Conservation (phyloP, 106 monocot species). For the Amphibolis antarctica region DNA sequence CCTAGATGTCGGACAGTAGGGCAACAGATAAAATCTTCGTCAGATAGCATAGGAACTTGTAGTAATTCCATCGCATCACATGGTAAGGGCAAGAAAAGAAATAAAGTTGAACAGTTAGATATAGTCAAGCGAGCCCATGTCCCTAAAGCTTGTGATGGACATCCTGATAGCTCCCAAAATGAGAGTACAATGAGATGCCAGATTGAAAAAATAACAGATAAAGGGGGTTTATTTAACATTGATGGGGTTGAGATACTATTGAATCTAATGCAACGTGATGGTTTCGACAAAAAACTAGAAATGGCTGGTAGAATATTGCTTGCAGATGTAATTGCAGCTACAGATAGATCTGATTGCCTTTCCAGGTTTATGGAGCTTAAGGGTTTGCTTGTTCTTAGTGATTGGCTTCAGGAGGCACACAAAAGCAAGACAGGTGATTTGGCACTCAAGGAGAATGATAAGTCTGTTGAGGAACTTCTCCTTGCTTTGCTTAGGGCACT, state of each 20-base stretch:
- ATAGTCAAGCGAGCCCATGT: constrained; percentile 41
- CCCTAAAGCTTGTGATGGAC: constrained; percentile 39
- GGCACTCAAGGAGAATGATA: constrained; percentile 59
- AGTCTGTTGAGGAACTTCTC: constrained; percentile 56
- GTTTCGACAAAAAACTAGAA: constrained; percentile 60
- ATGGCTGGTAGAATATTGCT: constrained; percentile 51
- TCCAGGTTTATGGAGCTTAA: constrained; percentile 53
- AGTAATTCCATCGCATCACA: constrained; percentile 27
- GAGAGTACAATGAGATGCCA: constrained; percentile 47
- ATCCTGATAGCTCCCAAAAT: constrained; percentile 34
- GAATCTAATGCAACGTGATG: constrained; percentile 67
- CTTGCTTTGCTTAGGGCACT: constrained; percentile 64
- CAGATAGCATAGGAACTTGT: constrained; percentile 55
- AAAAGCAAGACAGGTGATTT: constrained; percentile 55
- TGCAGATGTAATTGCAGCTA: constrained; percentile 82
- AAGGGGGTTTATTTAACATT: constrained; percentile 45
- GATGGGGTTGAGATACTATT: constrained; percentile 74
- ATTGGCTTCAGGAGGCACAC: constrained; percentile 85
- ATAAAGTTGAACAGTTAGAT: constrained; percentile 25
- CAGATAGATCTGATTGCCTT: constrained; percentile 67
- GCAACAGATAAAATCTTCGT: constrained; percentile 66
- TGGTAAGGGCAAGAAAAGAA: constrained; percentile 66
- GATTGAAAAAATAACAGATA: constrained; percentile 73
- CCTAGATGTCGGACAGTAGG: constrained; percentile 51
- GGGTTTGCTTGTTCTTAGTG: constrained; percentile 56